These are phyloP conservation scores for Cercospora brassicicola DNA, from an alignment of 2,329 filamentous ascomycete species.

Conservation along the genomic window DNA sequence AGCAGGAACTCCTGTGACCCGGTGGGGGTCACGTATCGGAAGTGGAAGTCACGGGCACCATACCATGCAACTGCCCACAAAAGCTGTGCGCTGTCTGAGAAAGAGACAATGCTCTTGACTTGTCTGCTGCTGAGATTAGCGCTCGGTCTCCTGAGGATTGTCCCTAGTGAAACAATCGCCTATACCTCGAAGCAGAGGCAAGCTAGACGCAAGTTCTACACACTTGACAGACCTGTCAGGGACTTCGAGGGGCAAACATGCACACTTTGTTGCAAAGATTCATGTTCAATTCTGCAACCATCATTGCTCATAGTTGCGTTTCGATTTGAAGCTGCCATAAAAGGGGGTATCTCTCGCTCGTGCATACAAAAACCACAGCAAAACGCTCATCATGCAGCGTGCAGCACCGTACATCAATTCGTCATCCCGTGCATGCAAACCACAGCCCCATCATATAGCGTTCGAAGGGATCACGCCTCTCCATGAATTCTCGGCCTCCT, in stretches of 20 bases:
- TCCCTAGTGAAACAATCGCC: no score
- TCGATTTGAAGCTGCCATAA: background rate
- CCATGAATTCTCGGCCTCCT: background rate
- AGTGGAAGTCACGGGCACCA: no score
- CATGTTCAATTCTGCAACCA: background rate
- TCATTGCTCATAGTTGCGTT: background rate
- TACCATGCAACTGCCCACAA: no score
- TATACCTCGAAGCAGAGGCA: background rate
- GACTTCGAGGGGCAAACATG: background rate
- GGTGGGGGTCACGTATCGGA: no score
- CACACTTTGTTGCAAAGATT: background rate
- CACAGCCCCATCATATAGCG: background rate
- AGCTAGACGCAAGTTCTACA: background rate
- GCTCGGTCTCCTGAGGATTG: no score
- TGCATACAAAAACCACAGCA: background rate
- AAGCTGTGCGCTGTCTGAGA: no score
- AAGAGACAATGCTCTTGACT: no score
- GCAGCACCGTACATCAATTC: background rate
- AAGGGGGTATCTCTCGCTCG: background rate
- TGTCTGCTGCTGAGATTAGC: no score
- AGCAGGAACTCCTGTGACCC: rapidly evolving
- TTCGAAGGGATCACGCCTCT: background rate
- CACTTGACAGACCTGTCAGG: background rate
- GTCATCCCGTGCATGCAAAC: background rate
- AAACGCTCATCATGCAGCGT: background rate